Evolutionary conservation across 768 basidiomycete genomes (phyloP), one percentile per base, ranked within the genome.

Genomic region (Rhodotorula graminis): DNA sequence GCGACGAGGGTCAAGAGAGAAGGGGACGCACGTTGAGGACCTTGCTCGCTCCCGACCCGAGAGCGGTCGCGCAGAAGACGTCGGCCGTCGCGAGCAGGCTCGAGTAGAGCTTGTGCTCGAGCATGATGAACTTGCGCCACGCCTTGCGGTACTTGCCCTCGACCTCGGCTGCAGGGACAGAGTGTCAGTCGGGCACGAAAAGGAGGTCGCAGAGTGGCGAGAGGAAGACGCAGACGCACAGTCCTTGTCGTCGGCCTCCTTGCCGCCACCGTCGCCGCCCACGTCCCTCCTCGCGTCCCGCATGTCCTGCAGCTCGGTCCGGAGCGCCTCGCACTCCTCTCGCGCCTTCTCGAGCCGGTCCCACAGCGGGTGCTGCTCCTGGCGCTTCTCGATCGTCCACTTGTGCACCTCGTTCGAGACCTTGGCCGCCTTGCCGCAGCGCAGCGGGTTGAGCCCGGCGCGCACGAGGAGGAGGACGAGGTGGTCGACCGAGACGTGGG

Each of bases 401-500:
- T 84, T 76, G 16, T 82, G 67, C 25, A 92, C 83, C 21, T 87
- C 85, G 3, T 84, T 80, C 33, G 85, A 85, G 61, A 91, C 86
- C 61, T 85, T 85, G 33, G 86, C 86, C 19, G 83, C 84, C 57
- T 84, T 86, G 7, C 91, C 92, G 31, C 93, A 84, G 5, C 94
- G 89, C 2, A 95, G 81, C 3, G 93, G 88, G 72, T 87, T 87
- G 59, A 94, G 80, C 8, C 87, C 86, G 2, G 85, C 83, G 14
- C 77, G 67, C 3, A 82, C 80, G 37, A 93, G 83, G 0, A 90
- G 90, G 78, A 89, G 88, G 50, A 93, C 87, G 16, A 96, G 87
- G 76, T 94, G 91, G 79, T 96, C 93, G 29, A 94, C 92, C 0
- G 94, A 93, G 29, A 88, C 90, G 76, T 96, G 94, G 53, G 94